phyloP scores from a whole-genome alignment of 2,329 filamentous ascomycete species.

The Claviceps maximensis region DNA sequence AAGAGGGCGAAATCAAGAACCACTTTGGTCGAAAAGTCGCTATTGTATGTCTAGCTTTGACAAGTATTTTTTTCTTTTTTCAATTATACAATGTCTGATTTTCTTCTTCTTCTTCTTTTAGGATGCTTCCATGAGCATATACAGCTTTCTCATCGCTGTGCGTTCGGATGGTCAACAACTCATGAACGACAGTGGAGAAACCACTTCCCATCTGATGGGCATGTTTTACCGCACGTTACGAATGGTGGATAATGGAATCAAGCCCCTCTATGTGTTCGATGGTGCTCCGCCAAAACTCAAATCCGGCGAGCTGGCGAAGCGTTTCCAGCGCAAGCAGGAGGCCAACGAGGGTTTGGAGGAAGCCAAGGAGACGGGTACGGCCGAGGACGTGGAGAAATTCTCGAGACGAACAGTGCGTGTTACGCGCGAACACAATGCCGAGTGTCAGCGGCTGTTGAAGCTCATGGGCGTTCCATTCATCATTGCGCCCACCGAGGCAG shows the following conservation, averaged over 20 bases:
- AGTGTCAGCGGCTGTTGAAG: constrained; percentile 81
- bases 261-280: constrained; percentile 95
- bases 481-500: constrained; percentile 88
- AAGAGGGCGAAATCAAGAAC: constrained; percentile 95
- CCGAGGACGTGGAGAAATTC: constrained; percentile 97
- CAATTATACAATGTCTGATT: not conserved
- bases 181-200: constrained; percentile 88
- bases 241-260: constrained; percentile 98
- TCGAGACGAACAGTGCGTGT: constrained; percentile 84
- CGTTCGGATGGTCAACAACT: constrained; percentile 94
- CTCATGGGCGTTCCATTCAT: constrained; percentile 96
- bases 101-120: constrained; percentile 4
- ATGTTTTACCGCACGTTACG: constrained; percentile 98
- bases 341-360: constrained; percentile 84
- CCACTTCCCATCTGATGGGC: constrained; percentile 95
- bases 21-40: constrained; percentile 98
- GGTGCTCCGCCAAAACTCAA: constrained; percentile 95
- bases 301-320: constrained; percentile 90
- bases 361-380: constrained; percentile 92
- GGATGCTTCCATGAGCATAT: constrained; percentile 83
- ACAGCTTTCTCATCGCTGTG: constrained; percentile 95
- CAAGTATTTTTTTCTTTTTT: too few relatives aligned
- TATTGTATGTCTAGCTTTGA: constrained; percentile 52
- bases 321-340: constrained; percentile 88
- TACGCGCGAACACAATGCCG: constrained; percentile 90